A percentile compares a stretch with the other conserved stretches of the same genome.
phyloP scores from a whole-genome alignment of 345 rosid species.

The Eucalyptus curtisii region DNA sequence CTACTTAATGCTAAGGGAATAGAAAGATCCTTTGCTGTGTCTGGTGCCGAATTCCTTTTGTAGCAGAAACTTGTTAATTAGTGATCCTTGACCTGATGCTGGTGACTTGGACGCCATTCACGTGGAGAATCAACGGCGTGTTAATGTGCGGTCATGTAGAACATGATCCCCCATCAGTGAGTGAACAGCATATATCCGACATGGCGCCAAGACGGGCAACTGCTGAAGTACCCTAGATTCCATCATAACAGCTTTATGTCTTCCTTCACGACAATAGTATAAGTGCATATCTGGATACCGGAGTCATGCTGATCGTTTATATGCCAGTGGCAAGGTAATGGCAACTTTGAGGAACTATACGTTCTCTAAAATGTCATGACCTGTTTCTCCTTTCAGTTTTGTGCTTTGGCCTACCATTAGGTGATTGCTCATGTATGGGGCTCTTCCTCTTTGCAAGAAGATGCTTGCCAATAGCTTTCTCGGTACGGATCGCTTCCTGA shows the following conservation, averaged over 20 bases:
- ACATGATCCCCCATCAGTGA: not conserved
- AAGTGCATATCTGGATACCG: not conserved
- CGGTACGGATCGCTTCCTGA: constrained; percentile 44
- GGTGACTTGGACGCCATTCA: not conserved
- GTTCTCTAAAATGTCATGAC: not conserved
- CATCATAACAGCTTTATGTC: not conserved
- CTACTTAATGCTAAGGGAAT: not conserved
- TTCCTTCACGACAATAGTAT: not conserved
- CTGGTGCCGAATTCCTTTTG: not conserved
- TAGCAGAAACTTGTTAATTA: not conserved
- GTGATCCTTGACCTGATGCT: not conserved
- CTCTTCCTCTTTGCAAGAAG: constrained; percentile 31
- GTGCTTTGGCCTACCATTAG: constrained; percentile 56
- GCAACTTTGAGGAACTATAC: not conserved
- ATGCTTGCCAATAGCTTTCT: constrained; percentile 35
- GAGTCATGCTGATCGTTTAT: not conserved
- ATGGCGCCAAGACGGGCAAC: not conserved
- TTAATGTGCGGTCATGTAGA: not conserved
- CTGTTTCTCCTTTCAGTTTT: not conserved
- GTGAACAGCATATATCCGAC: not conserved
- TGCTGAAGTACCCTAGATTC: not conserved
- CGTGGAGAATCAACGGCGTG: not conserved
- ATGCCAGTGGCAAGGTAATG: not conserved
- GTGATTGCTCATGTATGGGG: constrained; percentile 28
- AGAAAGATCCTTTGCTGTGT: not conserved